phyloP scores from a whole-genome alignment of 306 rosid genomes.

The Luffa aegyptiaca region DNA sequence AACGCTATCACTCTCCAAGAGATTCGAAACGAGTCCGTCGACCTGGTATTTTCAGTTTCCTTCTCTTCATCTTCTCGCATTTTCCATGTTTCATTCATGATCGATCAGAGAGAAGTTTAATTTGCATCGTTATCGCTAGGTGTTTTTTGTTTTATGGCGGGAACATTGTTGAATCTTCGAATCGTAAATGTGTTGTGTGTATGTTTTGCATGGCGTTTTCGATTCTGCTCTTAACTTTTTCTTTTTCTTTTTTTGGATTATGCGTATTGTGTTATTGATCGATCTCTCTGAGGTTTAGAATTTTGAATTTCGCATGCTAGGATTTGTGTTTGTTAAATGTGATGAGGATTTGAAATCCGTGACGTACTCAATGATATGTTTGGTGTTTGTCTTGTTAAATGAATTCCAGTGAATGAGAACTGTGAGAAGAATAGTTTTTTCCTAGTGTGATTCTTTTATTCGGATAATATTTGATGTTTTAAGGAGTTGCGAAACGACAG shows the following conservation, averaged over 20 bases:
- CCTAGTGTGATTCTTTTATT: not conserved
- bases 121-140: not conserved
- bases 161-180: no score
- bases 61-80: not conserved
- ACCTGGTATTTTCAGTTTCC: constrained; percentile 42
- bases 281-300: not conserved
- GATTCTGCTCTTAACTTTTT: not conserved
- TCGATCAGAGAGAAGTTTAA: no score
- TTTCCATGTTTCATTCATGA: not conserved
- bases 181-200: not conserved
- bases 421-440: not conserved
- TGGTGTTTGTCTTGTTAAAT: not conserved
- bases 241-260: not conserved
- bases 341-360: not conserved
- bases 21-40: constrained; percentile 22
- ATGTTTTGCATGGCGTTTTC: constrained; percentile 5
- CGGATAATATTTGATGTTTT: not conserved
- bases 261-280: not conserved
- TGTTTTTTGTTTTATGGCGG: not conserved
- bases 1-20: not conserved
- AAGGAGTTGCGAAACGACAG: not conserved
- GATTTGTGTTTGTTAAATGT: not conserved
- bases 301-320: not conserved
- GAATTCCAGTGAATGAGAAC: not conserved
- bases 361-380: not conserved